Base-by-base conservation (phyloP, 257 asterid species). In the Cordia subcordata region DNA sequence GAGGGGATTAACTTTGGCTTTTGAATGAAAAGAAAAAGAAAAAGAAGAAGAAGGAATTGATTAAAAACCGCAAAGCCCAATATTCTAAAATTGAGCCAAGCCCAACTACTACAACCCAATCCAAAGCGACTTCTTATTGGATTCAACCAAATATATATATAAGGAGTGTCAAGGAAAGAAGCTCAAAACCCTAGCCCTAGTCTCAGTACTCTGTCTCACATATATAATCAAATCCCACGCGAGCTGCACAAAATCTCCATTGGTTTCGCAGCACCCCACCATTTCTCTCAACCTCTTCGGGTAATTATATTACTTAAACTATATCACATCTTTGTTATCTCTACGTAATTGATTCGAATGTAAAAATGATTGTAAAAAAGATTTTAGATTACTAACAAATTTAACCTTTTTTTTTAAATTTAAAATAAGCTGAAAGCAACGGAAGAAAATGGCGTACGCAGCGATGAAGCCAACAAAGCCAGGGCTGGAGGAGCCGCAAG, bases 401-500 rank as follows among this genome's bases (percentile, higher is more conserved):
- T 27, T 27, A 1, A 27, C 6, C 6, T 27, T 27, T 27, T 27
- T 1, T 27, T 27, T 27, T 27, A n/a, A 5, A 13, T 50, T 20
- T 11, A 18, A 32, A 19, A 1, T 45, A 14, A 5, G 38, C 17
- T 12, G 18, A 23, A 23, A 10, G 16, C 8, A 32, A 27, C 6
- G 6, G 19, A 12, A 33, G 18, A 50, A 55, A 47, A 62, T 75
- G 78, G 76, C 76, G 11, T 78, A 74, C 60, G 70, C 72, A 63
- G 69, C 79, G 8, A 44, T 74, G 77, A 78, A 78, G 72, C 73
- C 80, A 15, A 57, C 71, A 6, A 78, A 75, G 63, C 59, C 71
- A 0, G 84, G 84, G 12, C 23, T 78, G 64, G 79, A 78, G 69
- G 81, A 78, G 64, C 13, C 78, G 1, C 74, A 54, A 49, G 84